Evolutionary conservation across 805 yeast species (phyloP).

Genomic region (Metschnikowia colocasiae): DNA sequence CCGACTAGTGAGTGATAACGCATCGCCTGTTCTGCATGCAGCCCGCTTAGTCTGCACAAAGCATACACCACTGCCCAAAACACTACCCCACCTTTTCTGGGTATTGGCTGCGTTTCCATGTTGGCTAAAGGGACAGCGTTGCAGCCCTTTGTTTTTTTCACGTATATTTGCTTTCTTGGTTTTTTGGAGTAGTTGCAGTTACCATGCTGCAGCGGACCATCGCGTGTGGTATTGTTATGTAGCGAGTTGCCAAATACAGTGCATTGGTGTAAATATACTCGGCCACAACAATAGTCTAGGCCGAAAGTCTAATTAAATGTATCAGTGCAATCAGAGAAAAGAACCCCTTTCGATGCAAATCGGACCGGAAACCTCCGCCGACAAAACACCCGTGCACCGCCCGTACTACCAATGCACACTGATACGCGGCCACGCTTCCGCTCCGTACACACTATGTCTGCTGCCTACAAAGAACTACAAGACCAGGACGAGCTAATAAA

Average conservation of each 20-base stretch:
- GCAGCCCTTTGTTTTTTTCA: no score
- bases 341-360: neutral
- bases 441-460: neutral
- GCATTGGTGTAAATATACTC: neutral
- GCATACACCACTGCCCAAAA: no score
- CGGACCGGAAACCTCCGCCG: neutral
- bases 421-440: neutral
- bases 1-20: neutral
- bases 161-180: neutral
- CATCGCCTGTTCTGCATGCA: constrained; percentile 3
- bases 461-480: constrained; percentile 1
- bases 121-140: no score
- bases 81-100: neutral
- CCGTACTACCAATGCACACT: neutral
- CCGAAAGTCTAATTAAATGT: no score
- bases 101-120: neutral
- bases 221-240: neutral
- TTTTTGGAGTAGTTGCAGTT: neutral
- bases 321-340: no score
- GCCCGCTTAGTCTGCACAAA: neutral
- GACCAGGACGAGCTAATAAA: neutral
- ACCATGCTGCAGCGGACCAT: no score
- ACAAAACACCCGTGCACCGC: constrained; percentile 4
- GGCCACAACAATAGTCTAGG: neutral
- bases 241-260: neutral